Conservation (phyloP, 2,329 filamentous ascomycete species). For the Rutstroemia sydowiana region DNA sequence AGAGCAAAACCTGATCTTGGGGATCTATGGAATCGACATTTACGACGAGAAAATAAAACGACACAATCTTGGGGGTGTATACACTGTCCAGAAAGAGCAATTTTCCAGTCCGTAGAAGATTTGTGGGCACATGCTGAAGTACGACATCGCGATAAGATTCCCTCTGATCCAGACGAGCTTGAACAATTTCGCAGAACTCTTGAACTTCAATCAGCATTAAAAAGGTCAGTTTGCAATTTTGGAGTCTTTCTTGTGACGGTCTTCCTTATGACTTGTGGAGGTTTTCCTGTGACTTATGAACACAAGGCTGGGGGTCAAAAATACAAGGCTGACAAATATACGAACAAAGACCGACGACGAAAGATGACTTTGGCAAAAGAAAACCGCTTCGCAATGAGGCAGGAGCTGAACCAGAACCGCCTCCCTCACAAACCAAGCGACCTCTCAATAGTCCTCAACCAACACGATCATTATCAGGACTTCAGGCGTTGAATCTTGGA, state of each 20-base stretch:
- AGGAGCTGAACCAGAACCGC: conserved; percentile 10
- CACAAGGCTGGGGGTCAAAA: too few relatives aligned
- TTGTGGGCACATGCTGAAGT: conserved; percentile 19
- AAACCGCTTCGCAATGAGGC: conserved; percentile 11
- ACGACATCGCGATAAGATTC: conserved; percentile 16
- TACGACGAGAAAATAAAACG: conserved; percentile 14
- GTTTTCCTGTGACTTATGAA: too few relatives aligned
- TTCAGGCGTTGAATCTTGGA: conserved; percentile 19
- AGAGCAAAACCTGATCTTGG: not conserved
- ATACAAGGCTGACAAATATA: conserved; percentile 13
- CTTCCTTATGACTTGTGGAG: too few relatives aligned
- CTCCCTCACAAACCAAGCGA: conserved; percentile 12
- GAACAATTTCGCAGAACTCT: conserved; percentile 11
- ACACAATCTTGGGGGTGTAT: conserved; percentile 18
- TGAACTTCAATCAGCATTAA: conserved; percentile 11
- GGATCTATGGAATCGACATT: conserved; percentile 20
- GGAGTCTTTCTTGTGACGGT: not conserved
- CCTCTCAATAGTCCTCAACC: conserved; percentile 9
- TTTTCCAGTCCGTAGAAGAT: conserved; percentile 11
- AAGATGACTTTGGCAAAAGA: conserved; percentile 15
- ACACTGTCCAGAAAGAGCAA: conserved; percentile 13
- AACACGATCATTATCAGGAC: conserved; percentile 13
- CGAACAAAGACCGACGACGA: conserved; percentile 10
- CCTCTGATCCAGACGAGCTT: conserved; percentile 8
- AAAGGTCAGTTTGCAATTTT: conserved; percentile 9